A percentile compares a stretch with the other conserved stretches of the same genome.
Evolutionary conservation across 768 basidiomycete species (phyloP).

Genomic region (Lactarius pseudohatsudake): DNA sequence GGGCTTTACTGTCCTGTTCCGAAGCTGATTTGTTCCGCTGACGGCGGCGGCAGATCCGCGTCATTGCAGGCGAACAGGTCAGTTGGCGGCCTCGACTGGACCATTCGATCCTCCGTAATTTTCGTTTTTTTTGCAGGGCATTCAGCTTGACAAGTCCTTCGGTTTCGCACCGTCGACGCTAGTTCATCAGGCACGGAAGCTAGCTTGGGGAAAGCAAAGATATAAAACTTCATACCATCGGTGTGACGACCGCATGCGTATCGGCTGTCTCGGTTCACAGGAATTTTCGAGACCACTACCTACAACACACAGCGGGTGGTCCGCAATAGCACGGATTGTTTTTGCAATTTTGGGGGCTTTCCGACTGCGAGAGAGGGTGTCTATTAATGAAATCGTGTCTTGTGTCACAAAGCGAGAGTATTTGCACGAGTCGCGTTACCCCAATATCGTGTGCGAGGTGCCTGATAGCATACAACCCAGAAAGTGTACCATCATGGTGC

Average conservation of each 20-base stretch:
- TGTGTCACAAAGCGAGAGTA: neutral
- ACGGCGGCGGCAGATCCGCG: slow-evolving; percentile 56
- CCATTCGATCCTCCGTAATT: neutral
- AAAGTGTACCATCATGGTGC: neutral
- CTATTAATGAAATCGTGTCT: neutral
- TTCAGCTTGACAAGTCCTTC: slow-evolving; percentile 71
- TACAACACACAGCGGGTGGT: neutral
- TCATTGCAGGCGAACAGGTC: slow-evolving; percentile 82
- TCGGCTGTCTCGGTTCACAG: slow-evolving; percentile 1
- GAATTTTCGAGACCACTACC: neutral
- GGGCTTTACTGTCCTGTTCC: slow-evolving; percentile 2
- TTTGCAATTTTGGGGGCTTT: neutral
- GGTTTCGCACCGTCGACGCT: slow-evolving; percentile 87
- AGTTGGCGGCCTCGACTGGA: slow-evolving; percentile 30
- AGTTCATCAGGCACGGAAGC: slow-evolving; percentile 68
- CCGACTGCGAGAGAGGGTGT: neutral
- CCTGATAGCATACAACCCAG: too few species aligned
- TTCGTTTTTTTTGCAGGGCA: slow-evolving; percentile 44
- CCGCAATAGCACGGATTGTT: neutral
- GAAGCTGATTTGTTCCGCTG: slow-evolving; percentile 14
- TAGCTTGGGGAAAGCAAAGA: slow-evolving; percentile 63
- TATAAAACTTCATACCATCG: slow-evolving; percentile 38
- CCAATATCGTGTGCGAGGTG: too few species aligned
- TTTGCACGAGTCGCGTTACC: neutral
- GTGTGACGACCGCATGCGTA: neutral